phyloP scores from a whole-genome alignment of 2,329 filamentous ascomycete genomes.

The Calonectria hongkongensis region DNA sequence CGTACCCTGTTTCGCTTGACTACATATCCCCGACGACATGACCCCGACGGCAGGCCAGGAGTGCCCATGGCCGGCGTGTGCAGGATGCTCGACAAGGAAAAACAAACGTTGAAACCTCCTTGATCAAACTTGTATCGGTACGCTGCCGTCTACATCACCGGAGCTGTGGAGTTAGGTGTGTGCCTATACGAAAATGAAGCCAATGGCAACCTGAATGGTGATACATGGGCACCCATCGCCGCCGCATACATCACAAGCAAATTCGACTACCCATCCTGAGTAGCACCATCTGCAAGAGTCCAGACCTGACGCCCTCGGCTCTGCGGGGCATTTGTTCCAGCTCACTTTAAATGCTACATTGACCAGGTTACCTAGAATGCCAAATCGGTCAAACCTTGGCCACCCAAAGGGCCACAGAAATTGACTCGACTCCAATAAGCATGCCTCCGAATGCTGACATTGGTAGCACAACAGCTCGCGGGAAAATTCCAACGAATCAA shows the following conservation, averaged over 20 bases:
- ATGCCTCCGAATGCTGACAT: not conserved
- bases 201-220: not conserved
- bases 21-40: not conserved
- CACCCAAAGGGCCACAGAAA: not conserved
- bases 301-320: not conserved
- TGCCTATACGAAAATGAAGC: not conserved
- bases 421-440: slow-evolving; percentile 3
- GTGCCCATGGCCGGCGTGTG: not conserved
- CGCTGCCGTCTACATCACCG: not conserved
- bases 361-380: not conserved
- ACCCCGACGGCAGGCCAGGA: not conserved
- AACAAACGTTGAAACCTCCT: not conserved
- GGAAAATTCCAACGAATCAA: not conserved
- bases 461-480: slow-evolving; percentile 16
- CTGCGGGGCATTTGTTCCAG: slow-evolving; percentile 7
- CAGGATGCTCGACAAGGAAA: not conserved
- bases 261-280: slow-evolving; percentile 6
- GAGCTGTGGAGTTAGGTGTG: not conserved
- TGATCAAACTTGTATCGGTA: slow-evolving; percentile 3
- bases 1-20: not conserved
- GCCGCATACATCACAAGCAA: not conserved
- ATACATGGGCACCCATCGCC: not conserved
- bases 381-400: not conserved
- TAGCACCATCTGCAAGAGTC: slow-evolving; percentile 11
- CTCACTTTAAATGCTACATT: slow-evolving; percentile 9